Evolutionary conservation across 2,329 filamentous ascomycete genomes (phyloP).

Genomic region (Penicillium sp.): DNA sequence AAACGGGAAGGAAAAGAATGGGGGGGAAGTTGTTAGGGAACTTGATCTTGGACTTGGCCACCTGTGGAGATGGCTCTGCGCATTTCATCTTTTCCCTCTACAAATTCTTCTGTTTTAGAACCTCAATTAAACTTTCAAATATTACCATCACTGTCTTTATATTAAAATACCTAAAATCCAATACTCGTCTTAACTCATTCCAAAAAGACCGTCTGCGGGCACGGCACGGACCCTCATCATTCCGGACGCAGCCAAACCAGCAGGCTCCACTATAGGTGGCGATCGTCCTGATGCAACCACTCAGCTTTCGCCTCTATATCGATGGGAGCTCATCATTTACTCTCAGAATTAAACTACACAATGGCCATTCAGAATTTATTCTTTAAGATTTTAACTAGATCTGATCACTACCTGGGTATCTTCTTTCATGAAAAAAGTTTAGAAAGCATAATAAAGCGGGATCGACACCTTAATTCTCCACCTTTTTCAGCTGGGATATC

Average conservation of each 20-base stretch:
- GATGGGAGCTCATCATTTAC: not conserved
- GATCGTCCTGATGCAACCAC: constrained; percentile 17
- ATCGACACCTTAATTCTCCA: constrained; percentile 4
- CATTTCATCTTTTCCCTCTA: not conserved
- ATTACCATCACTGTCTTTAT: not conserved
- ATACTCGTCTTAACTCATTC: not conserved
- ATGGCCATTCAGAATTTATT: not conserved
- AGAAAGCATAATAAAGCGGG: constrained; percentile 1
- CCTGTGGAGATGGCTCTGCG: not conserved
- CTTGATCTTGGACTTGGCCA: constrained; percentile 7
- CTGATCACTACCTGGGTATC: not conserved
- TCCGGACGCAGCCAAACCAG: constrained; percentile 13
- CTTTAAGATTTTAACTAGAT: not conserved
- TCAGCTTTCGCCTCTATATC: constrained; percentile 7
- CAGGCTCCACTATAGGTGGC: constrained; percentile 16
- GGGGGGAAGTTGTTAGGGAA: constrained; percentile 10
- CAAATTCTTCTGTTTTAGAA: not conserved
- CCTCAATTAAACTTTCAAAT: not conserved
- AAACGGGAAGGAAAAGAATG: constrained; percentile 18
- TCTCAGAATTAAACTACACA: not conserved
- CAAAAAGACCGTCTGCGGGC: constrained; percentile 4
- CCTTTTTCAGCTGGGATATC: not conserved
- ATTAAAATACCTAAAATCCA: not conserved
- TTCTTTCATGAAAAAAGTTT: not conserved
- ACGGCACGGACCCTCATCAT: constrained; percentile 14